Base-by-base conservation (phyloP, 1,284 basidiomycete genomes). In the Pseudozyma pruni region DNA sequence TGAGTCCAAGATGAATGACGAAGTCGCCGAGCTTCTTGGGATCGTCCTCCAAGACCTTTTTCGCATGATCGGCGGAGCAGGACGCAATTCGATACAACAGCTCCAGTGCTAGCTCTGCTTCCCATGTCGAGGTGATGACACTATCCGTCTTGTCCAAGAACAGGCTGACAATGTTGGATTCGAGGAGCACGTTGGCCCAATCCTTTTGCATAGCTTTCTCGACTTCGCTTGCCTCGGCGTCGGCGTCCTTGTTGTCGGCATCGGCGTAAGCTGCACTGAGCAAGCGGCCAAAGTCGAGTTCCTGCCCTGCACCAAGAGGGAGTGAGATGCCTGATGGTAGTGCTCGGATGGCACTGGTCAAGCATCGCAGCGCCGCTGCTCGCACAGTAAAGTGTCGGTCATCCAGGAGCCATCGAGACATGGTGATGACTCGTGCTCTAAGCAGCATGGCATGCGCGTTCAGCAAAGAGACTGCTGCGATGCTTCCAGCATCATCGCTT, bases 331-430 rank as follows among this genome's bases (percentile, higher is more conserved):
- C 59, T 1, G 54, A 38, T 6, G 72, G 66, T 20, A 64, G 43
- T 13, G 75, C 71, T 38, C 52, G 46, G 23, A 69, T n/a, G 1
- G 56, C 60, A 16, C 53, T 37, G 10, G 31, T 49, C 9, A 77
- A 49, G 23, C 73, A 76, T 10, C 60, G 22, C 37, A 73, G 49
- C 8, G 76, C 76, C 10, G 76, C 76, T 11, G 49, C 43, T 25
- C 71, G 58, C 8, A 79, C 76, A 22, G 70, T 74, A 31, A 68
- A 67, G 27, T 79, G 67, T 20, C 76, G 61, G 39, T 79, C 76
- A 8, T 57, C 53, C 17, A 79, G 53, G 9, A 75, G 62, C 61
- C 66, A 77, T 39, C 73, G 54, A 5, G 76, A 61, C n/a, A 55
- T 51, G 14, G 72, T 54, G 34, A 79, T 49, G 42, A 53, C 44